These are phyloP conservation scores for Colletotrichum liriopes DNA, from an alignment of 2,329 filamentous ascomycete genomes.

Conservation along the genomic window DNA sequence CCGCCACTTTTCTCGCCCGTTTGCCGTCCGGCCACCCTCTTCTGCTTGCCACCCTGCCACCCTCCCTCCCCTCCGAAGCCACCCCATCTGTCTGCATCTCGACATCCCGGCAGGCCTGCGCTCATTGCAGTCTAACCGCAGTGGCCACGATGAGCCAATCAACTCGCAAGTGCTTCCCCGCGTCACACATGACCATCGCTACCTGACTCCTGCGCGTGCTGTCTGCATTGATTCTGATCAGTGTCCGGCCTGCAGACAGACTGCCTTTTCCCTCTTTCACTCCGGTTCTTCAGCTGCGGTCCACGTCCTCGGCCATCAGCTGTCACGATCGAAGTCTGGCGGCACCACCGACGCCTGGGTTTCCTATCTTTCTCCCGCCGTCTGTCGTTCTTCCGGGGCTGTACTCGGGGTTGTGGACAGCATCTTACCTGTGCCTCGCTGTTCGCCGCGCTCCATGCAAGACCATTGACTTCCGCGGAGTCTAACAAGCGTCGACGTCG, in stretches of 20 bases:
- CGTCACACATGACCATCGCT: neutral
- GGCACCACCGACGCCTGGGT: neutral
- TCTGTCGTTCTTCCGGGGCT: neutral
- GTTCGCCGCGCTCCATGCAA: neutral
- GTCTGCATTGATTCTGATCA: neutral
- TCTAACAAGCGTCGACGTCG: neutral
- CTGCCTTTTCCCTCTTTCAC: neutral
- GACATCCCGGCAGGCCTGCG: neutral
- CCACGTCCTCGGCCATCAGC: neutral
- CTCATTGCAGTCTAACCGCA: no score
- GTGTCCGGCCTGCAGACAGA: neutral
- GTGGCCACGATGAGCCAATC: constrained; percentile 4
- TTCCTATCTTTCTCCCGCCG: neutral
- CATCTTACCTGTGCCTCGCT: neutral
- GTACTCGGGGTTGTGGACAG: neutral
- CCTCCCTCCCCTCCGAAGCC: no score
- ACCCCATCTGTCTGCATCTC: neutral
- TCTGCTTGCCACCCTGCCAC: no score
- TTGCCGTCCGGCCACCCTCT: neutral
- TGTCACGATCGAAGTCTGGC: neutral
- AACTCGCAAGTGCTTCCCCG: neutral
- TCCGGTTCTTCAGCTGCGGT: neutral
- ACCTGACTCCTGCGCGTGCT: neutral
- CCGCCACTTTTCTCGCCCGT: neutral
- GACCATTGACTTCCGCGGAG: neutral